Evolutionary conservation across 1,284 basidiomycete genomes (phyloP), one percentile per base, ranked within the genome.

Genomic region (Fomes fomentarius): DNA sequence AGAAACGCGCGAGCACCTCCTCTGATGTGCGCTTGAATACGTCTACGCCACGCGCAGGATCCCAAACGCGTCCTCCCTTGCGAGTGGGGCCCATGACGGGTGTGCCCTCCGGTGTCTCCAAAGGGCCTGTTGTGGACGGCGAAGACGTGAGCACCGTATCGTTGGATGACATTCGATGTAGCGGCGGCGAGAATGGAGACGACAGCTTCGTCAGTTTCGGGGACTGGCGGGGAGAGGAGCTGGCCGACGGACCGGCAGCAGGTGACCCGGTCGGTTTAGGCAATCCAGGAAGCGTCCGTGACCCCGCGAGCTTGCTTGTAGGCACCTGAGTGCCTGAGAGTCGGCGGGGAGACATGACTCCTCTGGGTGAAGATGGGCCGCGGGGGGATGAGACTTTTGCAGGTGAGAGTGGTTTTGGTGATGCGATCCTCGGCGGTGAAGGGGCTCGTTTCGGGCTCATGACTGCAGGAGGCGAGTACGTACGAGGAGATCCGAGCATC

Each of bases 11-110:
- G 34, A 94, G 75, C 14, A 92, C 89, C 63, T 93, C 87, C 66
- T 94, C 91, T 2, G 91, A 91, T 19, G 87, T 85, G 51, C 83
- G 82, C 70, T 91, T 93, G 72, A 93, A 91, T 34, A 87, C 63
- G 51, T 93, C 91, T 7, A 93, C 85, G 40, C 86, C 86, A 19
- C 90, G 81, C 11, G 87, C 84, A 17, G 91, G 89, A 65, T 93
- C 88, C 83, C 86, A 93, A 4, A 87, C 85, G 10, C 89, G 79
- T 3, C 77, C 80, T 14, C 65, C 57, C 46, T 66, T 71, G 22
- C 66, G 65, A 11, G 54, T 21, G 4, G 61, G 43, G 0, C 63
- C 64, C 34, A 61, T 37, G n/a, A 64, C 35, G 17, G 65, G 65
- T 2, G 65, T 64, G 47, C 56, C 60, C 40, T 63, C 57, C 8